Evolutionary conservation across 2,329 filamentous ascomycete genomes (phyloP).

Genomic region (Hortaea werneckii): DNA sequence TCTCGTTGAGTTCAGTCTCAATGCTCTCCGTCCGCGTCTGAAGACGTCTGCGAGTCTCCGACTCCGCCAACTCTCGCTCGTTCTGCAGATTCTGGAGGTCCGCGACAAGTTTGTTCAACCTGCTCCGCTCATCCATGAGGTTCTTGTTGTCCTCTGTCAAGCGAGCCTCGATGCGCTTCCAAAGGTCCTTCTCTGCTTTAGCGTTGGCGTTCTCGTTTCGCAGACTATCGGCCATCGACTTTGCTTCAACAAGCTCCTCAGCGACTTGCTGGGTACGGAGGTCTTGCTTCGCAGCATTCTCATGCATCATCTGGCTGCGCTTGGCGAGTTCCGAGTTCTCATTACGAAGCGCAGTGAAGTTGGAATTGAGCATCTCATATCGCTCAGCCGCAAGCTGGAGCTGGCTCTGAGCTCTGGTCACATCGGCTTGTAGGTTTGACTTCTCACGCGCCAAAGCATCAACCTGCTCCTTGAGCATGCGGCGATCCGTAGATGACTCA

Average conservation of each 20-base stretch:
- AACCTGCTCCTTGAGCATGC: conserved; percentile 73
- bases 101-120: conserved; percentile 71
- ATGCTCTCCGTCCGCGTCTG: conserved; percentile 68
- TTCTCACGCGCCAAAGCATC: conserved; percentile 75
- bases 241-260: conserved; percentile 82
- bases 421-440: conserved; percentile 68
- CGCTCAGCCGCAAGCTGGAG: conserved; percentile 72
- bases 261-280: conserved; percentile 82
- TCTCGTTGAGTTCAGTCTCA: conserved; percentile 65
- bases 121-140: conserved; percentile 71
- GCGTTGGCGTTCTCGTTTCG: conserved; percentile 85
- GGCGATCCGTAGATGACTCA: conserved; percentile 71
- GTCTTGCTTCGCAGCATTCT: conserved; percentile 82
- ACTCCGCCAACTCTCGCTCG: conserved; percentile 76
- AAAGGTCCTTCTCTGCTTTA: conserved; percentile 88
- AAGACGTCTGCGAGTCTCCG: conserved; percentile 69
- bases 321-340: conserved; percentile 85
- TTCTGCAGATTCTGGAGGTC: conserved; percentile 85
- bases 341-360: conserved; percentile 69
- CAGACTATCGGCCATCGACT: conserved; percentile 71
- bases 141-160: conserved; percentile 80
- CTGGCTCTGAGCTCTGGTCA: conserved; percentile 70
- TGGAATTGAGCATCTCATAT: conserved; percentile 80
- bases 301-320: conserved; percentile 63
- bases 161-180: conserved; percentile 86